phyloP scores from a whole-genome alignment of 768 basidiomycete genomes.

The Pisolithus sp. region DNA sequence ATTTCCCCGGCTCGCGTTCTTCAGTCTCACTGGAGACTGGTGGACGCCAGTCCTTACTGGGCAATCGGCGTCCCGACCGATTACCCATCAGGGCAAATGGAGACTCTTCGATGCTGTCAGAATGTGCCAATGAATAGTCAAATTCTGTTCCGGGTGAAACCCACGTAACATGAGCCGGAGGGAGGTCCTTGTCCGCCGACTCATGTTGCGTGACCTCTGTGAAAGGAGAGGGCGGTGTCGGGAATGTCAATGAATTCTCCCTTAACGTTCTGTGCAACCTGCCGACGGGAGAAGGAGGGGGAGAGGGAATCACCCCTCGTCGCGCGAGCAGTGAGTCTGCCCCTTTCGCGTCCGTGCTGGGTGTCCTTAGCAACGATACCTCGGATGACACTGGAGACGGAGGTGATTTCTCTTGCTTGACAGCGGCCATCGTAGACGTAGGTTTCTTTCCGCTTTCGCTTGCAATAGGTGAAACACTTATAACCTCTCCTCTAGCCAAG shows the following conservation, averaged over 20 bases:
- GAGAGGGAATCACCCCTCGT: conserved; percentile 1
- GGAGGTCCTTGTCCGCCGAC: conserved; percentile 13
- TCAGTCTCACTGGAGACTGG: conserved; percentile 5
- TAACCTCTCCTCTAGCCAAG: conserved; percentile 22
- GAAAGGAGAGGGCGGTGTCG: conserved; percentile 14
- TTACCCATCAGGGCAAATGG: background rate
- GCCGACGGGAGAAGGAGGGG: conserved; percentile 1
- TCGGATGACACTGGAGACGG: conserved; percentile 15
- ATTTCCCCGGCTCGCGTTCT: conserved; percentile 6
- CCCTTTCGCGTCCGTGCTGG: conserved; percentile 2
- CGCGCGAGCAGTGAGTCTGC: background rate
- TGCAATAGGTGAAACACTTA: conserved; percentile 1
- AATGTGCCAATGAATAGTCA: conserved; percentile 12
- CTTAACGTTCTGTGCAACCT: conserved; percentile 7
- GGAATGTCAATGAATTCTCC: conserved; percentile 5
- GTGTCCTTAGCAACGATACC: conserved; percentile 12
- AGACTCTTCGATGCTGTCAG: background rate
- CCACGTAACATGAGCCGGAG: conserved; percentile 3
- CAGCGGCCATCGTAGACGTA: background rate
- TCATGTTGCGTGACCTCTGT: conserved; percentile 19
- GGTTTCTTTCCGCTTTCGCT: conserved; percentile 4
- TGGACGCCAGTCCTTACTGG: conserved; percentile 4
- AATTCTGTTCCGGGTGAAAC: conserved; percentile 14
- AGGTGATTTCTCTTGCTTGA: conserved; percentile 3
- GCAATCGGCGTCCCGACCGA: conserved; percentile 1